Conservation (phyloP, 257 asterid genomes). For the Ajuga chamaepitys region DNA sequence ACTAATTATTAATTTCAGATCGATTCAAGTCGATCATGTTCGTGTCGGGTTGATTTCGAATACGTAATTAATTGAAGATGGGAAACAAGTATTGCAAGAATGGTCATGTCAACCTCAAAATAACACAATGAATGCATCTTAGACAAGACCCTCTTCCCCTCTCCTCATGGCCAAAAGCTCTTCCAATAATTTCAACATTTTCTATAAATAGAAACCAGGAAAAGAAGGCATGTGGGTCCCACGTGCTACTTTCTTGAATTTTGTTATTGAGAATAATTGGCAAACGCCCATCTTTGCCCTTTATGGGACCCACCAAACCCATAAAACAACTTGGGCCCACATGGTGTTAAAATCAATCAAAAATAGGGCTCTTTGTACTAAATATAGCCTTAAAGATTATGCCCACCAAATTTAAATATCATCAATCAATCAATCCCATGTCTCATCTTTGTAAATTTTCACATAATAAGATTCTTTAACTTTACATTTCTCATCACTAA, state of each 20-base stretch:
- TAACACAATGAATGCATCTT: conserved; percentile 6
- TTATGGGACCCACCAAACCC: conserved; percentile 13
- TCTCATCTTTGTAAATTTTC: neutral
- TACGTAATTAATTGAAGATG: conserved; percentile 10
- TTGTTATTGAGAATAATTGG: neutral
- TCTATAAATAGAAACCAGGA: conserved; percentile 27
- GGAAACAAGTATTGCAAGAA: conserved; percentile 1
- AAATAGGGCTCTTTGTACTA: conserved; percentile 11
- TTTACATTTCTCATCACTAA: too few species aligned
- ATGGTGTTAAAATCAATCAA: conserved; percentile 4
- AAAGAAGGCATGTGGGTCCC: conserved; percentile 19
- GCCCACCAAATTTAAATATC: conserved; percentile 14
- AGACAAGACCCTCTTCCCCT: conserved; percentile 12
- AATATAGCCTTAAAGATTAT: conserved; percentile 4
- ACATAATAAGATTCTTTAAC: neutral
- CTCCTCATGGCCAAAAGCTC: conserved; percentile 21
- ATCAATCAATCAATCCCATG: conserved; percentile 8
- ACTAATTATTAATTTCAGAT: too few species aligned
- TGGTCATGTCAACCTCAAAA: conserved; percentile 19
- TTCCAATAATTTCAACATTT: conserved; percentile 28
- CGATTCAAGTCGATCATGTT: too few species aligned
- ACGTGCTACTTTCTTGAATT: neutral
- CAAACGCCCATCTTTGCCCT: conserved; percentile 16
- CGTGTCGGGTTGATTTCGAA: too few species aligned
- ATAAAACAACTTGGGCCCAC: neutral